These are phyloP conservation scores for Penicillium bialowiezense DNA, from an alignment of 495 filamentous ascomycete species.

Conservation along the genomic window DNA sequence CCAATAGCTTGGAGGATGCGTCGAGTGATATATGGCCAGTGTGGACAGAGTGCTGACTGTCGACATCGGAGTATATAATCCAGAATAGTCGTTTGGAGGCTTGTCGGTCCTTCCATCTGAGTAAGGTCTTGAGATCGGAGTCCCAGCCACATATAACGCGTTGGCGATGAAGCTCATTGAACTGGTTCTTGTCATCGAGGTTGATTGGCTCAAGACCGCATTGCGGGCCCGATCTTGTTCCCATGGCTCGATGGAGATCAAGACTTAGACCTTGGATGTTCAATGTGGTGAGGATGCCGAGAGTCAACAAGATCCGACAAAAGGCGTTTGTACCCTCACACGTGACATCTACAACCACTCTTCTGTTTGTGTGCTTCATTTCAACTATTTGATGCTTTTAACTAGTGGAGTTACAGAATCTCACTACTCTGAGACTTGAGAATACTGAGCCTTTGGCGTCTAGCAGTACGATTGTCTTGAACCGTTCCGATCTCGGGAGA, in stretches of 20 bases:
- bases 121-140: conserved; percentile 8
- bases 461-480: too few species aligned
- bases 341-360: too few species aligned
- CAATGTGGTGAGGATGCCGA: too few species aligned
- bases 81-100: conserved; percentile 21
- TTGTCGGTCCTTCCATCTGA: conserved; percentile 16
- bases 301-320: too few species aligned
- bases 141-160: conserved; percentile 28
- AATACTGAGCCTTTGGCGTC: too few species aligned
- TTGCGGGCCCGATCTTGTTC: background rate
- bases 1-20: conserved; percentile 11
- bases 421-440: too few species aligned
- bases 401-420: too few species aligned
- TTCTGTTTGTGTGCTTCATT: too few species aligned
- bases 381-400: too few species aligned
- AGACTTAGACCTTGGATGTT: too few species aligned
- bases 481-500: too few species aligned
- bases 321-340: too few species aligned
- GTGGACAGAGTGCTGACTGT: conserved; percentile 4
- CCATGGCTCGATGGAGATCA: background rate
- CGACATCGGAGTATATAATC: conserved; percentile 10
- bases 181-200: conserved; percentile 15
- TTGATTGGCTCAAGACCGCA: conserved; percentile 23
- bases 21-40: conserved; percentile 28
- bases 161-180: conserved; percentile 21